phyloP scores from a whole-genome alignment of 1,284 basidiomycete species.

The Neonothopanus nambi region DNA sequence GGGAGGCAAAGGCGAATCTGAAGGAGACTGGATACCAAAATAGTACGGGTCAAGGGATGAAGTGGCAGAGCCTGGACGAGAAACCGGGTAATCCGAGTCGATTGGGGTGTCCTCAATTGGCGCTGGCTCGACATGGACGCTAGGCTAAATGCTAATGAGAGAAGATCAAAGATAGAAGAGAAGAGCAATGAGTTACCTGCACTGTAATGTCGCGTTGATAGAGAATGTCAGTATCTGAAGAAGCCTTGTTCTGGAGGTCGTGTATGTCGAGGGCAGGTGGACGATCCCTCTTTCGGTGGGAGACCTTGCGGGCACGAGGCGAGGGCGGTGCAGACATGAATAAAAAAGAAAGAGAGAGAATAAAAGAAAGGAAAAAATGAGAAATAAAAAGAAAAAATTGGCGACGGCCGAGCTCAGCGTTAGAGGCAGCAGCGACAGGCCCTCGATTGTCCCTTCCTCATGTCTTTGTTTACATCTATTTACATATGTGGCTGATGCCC shows the following conservation, averaged over 20 bases:
- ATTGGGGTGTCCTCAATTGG: slow-evolving; percentile 26
- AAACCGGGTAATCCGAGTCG: slow-evolving; percentile 35
- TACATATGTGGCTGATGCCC: no score
- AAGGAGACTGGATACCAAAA: slow-evolving; percentile 67
- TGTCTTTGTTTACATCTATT: no score
- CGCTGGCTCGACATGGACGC: slow-evolving; percentile 35
- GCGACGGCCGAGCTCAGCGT: background rate
- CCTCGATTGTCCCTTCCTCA: no score
- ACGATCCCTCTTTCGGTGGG: slow-evolving; percentile 33
- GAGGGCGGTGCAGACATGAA: slow-evolving; percentile 41
- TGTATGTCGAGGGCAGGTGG: slow-evolving; percentile 40
- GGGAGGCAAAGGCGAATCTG: slow-evolving; percentile 59
- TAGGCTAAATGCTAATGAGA: slow-evolving; percentile 32
- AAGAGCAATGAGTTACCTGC: slow-evolving; percentile 13
- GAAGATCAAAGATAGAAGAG: slow-evolving; percentile 14
- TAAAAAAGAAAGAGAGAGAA: slow-evolving; percentile 21
- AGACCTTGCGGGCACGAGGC: slow-evolving; percentile 16
- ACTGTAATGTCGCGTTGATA: slow-evolving; percentile 28
- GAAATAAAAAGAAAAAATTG: slow-evolving; percentile 12
- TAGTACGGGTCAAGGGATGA: slow-evolving; percentile 85
- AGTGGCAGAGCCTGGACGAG: slow-evolving; percentile 61
- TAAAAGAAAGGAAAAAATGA: slow-evolving; percentile 20
- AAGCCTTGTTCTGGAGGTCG: slow-evolving; percentile 29
- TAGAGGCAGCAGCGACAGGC: slow-evolving; percentile 1
- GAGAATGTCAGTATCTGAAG: slow-evolving; percentile 32